These are phyloP conservation scores for Orbilia ellipsospora DNA, from an alignment of 2,329 filamentous ascomycete genomes.

Conservation along the genomic window DNA sequence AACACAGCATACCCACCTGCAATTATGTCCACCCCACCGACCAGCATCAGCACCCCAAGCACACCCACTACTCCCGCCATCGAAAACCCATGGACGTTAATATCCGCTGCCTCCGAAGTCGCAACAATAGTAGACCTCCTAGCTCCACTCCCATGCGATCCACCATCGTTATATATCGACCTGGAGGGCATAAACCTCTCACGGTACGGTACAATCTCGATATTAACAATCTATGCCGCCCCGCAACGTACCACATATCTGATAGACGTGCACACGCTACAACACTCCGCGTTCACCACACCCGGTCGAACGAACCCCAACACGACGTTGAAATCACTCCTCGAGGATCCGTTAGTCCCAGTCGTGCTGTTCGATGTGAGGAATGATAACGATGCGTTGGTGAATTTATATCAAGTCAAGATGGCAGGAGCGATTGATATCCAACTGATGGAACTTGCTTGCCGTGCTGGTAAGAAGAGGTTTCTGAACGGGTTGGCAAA, in stretches of 20 bases:
- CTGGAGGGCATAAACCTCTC: constrained; percentile 66
- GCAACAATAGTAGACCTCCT: constrained; percentile 48
- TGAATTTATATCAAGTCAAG: constrained; percentile 63
- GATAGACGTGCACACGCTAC: constrained; percentile 65
- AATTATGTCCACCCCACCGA: not conserved
- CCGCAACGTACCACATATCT: constrained; percentile 62
- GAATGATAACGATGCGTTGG: constrained; percentile 70
- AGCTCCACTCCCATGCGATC: constrained; percentile 57
- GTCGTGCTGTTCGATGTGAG: constrained; percentile 72
- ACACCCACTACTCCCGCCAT: not conserved
- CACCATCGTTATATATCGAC: constrained; percentile 65
- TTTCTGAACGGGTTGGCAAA: constrained; percentile 62
- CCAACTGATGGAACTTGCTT: constrained; percentile 69
- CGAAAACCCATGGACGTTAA: constrained; percentile 30
- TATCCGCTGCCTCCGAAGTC: constrained; percentile 25
- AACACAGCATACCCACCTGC: not conserved
- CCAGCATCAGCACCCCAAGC: not conserved
- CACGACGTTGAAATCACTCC: constrained; percentile 62
- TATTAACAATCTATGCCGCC: constrained; percentile 63
- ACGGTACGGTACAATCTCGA: constrained; percentile 64
- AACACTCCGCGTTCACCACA: constrained; percentile 63
- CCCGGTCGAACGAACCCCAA: constrained; percentile 30
- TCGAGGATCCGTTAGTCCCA: constrained; percentile 64
- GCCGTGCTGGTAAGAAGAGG: constrained; percentile 35
- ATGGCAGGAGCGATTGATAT: constrained; percentile 67